Evolutionary conservation across 179 eudicot species (phyloP).

Genomic region (Vitellaria paradoxa): DNA sequence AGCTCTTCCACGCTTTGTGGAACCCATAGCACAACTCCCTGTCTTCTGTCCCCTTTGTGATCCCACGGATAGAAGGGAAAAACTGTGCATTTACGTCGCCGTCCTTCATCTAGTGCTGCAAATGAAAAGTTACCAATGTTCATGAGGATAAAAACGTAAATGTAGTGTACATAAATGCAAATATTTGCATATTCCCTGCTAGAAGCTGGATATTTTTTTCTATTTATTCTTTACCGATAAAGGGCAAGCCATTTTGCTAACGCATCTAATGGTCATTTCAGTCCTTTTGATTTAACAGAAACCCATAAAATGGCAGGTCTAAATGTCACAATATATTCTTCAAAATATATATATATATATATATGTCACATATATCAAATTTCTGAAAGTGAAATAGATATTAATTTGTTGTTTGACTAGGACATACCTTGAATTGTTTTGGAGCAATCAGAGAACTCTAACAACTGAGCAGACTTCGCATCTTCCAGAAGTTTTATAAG

Average conservation of each 20-base stretch:
- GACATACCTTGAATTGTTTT: conserved; percentile 25
- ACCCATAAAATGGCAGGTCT: no score
- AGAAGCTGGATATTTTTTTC: no score
- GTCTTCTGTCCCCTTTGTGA: conserved; percentile 17
- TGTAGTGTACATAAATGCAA: no score
- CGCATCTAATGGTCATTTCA: no score
- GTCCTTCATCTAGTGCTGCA: conserved; percentile 1
- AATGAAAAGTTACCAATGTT: neutral
- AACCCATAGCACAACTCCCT: conserved; percentile 36
- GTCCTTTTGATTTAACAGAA: no score
- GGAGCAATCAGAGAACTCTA: conserved; percentile 22
- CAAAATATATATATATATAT: no score
- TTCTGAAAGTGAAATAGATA: neutral
- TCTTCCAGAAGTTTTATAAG: conserved; percentile 61
- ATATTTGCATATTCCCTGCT: no score
- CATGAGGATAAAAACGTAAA: neutral
- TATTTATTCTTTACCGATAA: no score
- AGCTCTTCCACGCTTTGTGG: conserved; percentile 32
- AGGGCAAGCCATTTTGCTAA: no score
- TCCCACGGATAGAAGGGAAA: conserved; percentile 26
- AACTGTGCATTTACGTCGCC: conserved; percentile 23
- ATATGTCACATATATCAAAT: neutral
- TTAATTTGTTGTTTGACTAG: neutral
- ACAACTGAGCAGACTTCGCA: conserved; percentile 47
- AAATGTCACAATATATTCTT: no score